phyloP scores from a whole-genome alignment of 306 rosid species.

The Pueraria montana region DNA sequence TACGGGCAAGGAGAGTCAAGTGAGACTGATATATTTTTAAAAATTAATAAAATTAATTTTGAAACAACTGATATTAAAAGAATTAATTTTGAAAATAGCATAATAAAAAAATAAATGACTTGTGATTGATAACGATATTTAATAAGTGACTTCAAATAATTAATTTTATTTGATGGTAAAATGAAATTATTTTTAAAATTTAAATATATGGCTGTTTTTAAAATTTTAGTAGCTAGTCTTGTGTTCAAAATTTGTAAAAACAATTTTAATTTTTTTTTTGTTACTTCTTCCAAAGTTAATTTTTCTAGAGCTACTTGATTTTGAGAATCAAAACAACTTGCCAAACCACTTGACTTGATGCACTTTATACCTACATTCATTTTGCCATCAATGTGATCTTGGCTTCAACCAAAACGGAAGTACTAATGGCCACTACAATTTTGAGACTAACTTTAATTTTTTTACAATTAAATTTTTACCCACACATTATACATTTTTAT shows the following conservation, averaged over 20 bases:
- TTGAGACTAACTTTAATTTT: background rate
- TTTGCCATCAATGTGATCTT: background rate
- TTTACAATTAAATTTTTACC: background rate
- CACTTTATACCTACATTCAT: background rate
- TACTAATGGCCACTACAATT: background rate
- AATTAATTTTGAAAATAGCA: background rate
- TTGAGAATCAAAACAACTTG: background rate
- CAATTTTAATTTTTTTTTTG: too few relatives aligned
- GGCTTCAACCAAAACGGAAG: background rate
- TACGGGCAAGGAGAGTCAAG: background rate
- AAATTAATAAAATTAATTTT: background rate
- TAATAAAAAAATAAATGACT: background rate
- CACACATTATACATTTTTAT: background rate
- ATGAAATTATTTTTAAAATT: too few relatives aligned
- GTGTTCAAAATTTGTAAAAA: too few relatives aligned
- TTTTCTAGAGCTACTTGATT: background rate
- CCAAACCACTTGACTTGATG: background rate
- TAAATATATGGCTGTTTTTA: too few relatives aligned
- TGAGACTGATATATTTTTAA: background rate
- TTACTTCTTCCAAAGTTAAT: background rate
- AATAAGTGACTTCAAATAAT: too few relatives aligned
- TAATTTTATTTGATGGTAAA: background rate
- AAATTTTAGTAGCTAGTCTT: background rate
- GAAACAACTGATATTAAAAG: background rate
- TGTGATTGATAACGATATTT: background rate